phyloP scores from a whole-genome alignment of 805 yeast genomes.

The Starmerella powellii region DNA sequence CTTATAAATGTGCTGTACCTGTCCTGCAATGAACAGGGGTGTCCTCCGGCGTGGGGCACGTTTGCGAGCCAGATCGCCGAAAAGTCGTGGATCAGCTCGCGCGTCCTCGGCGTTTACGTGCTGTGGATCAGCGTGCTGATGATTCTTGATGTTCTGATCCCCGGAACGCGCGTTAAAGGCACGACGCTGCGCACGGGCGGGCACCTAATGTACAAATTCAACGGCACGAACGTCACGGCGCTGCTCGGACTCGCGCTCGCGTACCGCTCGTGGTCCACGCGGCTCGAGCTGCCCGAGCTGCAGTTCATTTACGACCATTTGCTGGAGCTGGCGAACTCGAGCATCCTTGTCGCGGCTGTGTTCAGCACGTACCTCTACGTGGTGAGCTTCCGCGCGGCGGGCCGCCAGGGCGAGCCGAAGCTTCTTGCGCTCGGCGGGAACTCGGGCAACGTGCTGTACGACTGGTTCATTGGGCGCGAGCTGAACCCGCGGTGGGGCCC shows the following conservation, averaged over 20 bases:
- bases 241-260: conserved; percentile 33
- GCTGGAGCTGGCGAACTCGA: conserved; percentile 48
- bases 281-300: conserved; percentile 62
- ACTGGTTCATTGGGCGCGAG: conserved; percentile 96
- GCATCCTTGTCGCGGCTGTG: conserved; percentile 51
- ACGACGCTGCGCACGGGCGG: conserved; percentile 66
- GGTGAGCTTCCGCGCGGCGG: conserved; percentile 39
- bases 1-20: conserved; percentile 49
- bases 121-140: conserved; percentile 63
- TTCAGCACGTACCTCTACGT: conserved; percentile 56
- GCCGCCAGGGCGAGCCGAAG: conserved; percentile 36
- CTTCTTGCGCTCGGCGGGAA: conserved; percentile 82
- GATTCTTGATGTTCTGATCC: conserved; percentile 49
- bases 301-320: conserved; percentile 60
- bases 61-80: conserved; percentile 11
- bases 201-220: conserved; percentile 59
- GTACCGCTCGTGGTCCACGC: conserved; percentile 42
- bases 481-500: conserved; percentile 78
- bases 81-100: conserved; percentile 21
- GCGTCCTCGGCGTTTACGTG: conserved; percentile 52
- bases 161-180: conserved; percentile 56
- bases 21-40: conserved; percentile 42
- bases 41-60: conserved; percentile 23
- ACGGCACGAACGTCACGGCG: conserved; percentile 52
- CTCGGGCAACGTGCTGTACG: conserved; percentile 60